Conservation (phyloP, 2,329 filamentous ascomycete genomes). For the Pseudogymnoascus sp. region DNA sequence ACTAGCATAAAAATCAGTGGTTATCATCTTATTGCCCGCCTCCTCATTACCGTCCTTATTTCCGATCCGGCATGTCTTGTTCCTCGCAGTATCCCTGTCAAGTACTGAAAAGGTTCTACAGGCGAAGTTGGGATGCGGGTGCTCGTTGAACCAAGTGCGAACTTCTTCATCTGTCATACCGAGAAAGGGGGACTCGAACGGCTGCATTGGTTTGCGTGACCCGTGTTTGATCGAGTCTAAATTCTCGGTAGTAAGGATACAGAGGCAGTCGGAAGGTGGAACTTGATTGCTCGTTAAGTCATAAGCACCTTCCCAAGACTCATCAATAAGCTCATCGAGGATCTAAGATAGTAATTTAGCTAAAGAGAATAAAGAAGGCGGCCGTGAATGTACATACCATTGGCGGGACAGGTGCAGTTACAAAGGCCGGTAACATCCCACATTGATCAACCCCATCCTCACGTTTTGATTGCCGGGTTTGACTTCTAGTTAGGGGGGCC, state of each 20-base stretch:
- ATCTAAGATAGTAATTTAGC: background rate
- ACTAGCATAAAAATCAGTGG: no score
- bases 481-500: background rate
- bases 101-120: background rate
- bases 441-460: background rate
- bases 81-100: background rate
- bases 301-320: background rate
- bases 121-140: background rate
- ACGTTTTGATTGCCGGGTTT: background rate
- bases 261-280: background rate
- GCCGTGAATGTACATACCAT: background rate
- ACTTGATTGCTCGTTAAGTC: no score
- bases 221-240: background rate
- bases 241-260: background rate
- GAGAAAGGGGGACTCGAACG: background rate
- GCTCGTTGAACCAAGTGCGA: background rate
- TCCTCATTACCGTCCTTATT: background rate
- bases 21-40: no score
- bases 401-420: background rate
- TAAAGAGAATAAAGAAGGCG: background rate
- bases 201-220: background rate
- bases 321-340: background rate
- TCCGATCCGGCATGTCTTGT: background rate
- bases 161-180: background rate
- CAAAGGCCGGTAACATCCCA: background rate